phyloP scores from a whole-genome alignment of 495 filamentous ascomycete genomes.

The Aspergillus egyptiacus region DNA sequence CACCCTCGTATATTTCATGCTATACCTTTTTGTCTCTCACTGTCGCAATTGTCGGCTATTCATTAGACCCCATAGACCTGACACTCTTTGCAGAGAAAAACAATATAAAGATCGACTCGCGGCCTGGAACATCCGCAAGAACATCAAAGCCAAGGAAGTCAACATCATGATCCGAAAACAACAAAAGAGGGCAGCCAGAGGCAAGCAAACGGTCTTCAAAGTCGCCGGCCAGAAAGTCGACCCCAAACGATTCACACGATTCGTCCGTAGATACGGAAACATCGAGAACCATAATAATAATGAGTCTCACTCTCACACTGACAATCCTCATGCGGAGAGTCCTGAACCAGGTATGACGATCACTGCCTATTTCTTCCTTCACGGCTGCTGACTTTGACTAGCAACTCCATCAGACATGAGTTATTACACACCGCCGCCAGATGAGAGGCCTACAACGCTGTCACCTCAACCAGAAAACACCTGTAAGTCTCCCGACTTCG shows the following conservation, averaged over 20 bases:
- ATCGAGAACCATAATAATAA: constrained; percentile 15
- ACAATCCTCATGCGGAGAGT: constrained; percentile 13
- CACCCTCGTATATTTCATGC: constrained; percentile 8
- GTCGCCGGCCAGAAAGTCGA: constrained; percentile 35
- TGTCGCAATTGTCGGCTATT: too few relatives aligned
- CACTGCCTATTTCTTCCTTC: not conserved
- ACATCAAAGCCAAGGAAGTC: constrained; percentile 41
- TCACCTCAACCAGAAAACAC: constrained; percentile 29
- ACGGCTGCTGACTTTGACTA: constrained; percentile 10
- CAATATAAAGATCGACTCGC: constrained; percentile 44
- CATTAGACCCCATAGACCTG: too few relatives aligned
- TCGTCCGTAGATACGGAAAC: constrained; percentile 31
- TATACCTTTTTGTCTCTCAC: not conserved
- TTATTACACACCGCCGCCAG: constrained; percentile 37
- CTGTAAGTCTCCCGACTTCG: constrained; percentile 21
- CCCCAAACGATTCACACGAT: constrained; percentile 35
- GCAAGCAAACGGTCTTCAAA: constrained; percentile 40
- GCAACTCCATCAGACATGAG: constrained; percentile 42
- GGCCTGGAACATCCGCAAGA: constrained; percentile 40
- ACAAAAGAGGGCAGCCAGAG: constrained; percentile 36
- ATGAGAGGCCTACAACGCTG: constrained; percentile 29
- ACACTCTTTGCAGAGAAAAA: constrained; percentile 33
- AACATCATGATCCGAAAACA: constrained; percentile 42
- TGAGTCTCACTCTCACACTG: constrained; percentile 20
- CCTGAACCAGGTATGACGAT: constrained; percentile 33